Evolutionary conservation across 345 rosid species (phyloP).

Genomic region (Populus euphratica): DNA sequence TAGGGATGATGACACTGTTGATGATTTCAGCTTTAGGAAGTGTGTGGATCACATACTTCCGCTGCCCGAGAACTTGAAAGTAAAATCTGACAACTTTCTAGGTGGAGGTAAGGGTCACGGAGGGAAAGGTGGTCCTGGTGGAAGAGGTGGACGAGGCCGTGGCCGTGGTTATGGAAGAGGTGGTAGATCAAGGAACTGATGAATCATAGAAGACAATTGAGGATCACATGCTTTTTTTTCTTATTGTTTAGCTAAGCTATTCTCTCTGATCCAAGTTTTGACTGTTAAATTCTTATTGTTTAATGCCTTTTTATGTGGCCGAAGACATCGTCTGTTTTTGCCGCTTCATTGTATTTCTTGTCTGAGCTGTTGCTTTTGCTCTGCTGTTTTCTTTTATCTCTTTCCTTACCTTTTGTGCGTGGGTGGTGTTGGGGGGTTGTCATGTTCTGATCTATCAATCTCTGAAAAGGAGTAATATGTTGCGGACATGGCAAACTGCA

Average conservation of each 20-base stretch:
- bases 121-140: constrained; percentile 54
- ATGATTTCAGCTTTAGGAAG: constrained; percentile 97
- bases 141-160: constrained; percentile 27
- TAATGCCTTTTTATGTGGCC: background rate
- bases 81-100: constrained; percentile 36
- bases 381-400: background rate
- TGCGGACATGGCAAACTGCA: no score
- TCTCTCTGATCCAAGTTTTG: constrained; percentile 11
- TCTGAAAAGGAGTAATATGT: no score
- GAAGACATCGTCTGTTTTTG: background rate
- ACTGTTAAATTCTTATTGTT: background rate
- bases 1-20: constrained; percentile 63
- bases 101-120: constrained; percentile 50
- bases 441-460: no score
- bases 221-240: background rate
- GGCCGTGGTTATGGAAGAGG: constrained; percentile 22
- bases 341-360: background rate
- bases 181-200: constrained; percentile 19
- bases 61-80: constrained; percentile 79
- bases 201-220: background rate
- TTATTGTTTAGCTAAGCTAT: background rate
- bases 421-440: no score
- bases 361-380: background rate
- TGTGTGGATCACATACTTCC: constrained; percentile 87
- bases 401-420: background rate